phyloP scores from a whole-genome alignment of 2,329 filamentous ascomycete species.

The Xylariales sp. region DNA sequence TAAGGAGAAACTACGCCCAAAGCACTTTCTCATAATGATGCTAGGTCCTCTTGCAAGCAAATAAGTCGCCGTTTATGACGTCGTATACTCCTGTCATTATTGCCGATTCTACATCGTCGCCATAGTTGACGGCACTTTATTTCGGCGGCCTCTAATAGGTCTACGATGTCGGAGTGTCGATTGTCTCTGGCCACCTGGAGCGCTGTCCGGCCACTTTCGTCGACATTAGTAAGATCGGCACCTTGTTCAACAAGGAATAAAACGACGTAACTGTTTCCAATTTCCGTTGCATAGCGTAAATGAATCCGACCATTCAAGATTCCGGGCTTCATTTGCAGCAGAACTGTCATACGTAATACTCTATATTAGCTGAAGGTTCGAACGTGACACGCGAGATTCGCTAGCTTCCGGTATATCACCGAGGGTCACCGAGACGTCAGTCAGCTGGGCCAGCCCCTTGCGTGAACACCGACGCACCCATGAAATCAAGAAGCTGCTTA shows the following conservation, averaged over 20 bases:
- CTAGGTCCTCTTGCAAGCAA: too few relatives aligned
- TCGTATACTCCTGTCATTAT: not conserved
- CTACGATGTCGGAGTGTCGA: not conserved
- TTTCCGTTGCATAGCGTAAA: conserved; percentile 16
- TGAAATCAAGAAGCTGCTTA: too few relatives aligned
- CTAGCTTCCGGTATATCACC: too few relatives aligned
- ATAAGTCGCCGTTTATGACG: not conserved
- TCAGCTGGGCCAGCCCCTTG: too few relatives aligned
- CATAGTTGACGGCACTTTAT: too few relatives aligned
- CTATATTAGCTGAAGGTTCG: too few relatives aligned
- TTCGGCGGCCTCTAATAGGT: not conserved
- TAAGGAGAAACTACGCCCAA: too few relatives aligned
- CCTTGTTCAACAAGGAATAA: conserved; percentile 15
- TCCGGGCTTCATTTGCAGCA: too few relatives aligned
- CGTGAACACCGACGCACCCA: not conserved
- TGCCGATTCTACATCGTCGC: not conserved
- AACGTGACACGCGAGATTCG: too few relatives aligned
- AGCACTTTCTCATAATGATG: too few relatives aligned
- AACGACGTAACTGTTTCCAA: not conserved
- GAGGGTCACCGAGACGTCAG: too few relatives aligned
- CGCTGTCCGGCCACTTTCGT: conserved; percentile 1
- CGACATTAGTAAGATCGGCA: not conserved
- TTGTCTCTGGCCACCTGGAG: not conserved
- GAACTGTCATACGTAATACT: too few relatives aligned
- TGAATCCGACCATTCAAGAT: not conserved